Evolutionary conservation across 192 early-diverging fungal species (phyloP), one percentile per base, ranked within the genome.

Genomic region (Mortierella claussenii): DNA sequence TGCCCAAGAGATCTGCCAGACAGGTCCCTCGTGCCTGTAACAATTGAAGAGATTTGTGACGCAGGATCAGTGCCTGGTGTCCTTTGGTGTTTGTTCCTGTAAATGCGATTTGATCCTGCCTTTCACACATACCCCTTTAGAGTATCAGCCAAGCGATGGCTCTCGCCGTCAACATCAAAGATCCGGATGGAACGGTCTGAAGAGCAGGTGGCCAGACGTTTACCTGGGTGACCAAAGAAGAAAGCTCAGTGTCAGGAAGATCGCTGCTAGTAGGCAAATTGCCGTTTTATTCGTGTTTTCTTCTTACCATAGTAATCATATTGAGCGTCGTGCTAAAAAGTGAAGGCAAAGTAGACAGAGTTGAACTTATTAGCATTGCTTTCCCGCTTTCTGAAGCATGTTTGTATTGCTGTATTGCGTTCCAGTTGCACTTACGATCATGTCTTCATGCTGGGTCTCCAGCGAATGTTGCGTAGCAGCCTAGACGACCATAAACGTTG

Each of bases 1-100:
- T 15, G 97, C 96, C 98, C 98, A 99, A 18, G 95, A 86, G 23
- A 99, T 93, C 75, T 97, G 96, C 98, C 98, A 99, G n/a, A 99
- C 97, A 4, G 98, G 98, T 23, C 96, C 97, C 47, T 93, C 90
- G 78, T 99, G 97, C 34, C 93, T 96, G 79, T 60, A 82, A 48
- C 36, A n/a, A n/a, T n/a, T n/a, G n/a, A n/a, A n/a, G n/a, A n/a
- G n/a, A n/a, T n/a, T n/a, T n/a, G n/a, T n/a, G n/a, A n/a, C n/a
- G n/a, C n/a, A n/a, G n/a, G n/a, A n/a, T n/a, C n/a, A n/a, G n/a
- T n/a, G n/a, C n/a, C n/a, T n/a, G n/a, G n/a, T n/a, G n/a, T n/a
- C n/a, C n/a, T n/a, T n/a, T n/a, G n/a, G n/a, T n/a, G n/a, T n/a
- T n/a, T n/a, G n/a, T n/a, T n/a, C n/a, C n/a, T n/a, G n/a, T n/a